phyloP scores from a whole-genome alignment of 2,329 filamentous ascomycete genomes.

The Alternaria sp. region DNA sequence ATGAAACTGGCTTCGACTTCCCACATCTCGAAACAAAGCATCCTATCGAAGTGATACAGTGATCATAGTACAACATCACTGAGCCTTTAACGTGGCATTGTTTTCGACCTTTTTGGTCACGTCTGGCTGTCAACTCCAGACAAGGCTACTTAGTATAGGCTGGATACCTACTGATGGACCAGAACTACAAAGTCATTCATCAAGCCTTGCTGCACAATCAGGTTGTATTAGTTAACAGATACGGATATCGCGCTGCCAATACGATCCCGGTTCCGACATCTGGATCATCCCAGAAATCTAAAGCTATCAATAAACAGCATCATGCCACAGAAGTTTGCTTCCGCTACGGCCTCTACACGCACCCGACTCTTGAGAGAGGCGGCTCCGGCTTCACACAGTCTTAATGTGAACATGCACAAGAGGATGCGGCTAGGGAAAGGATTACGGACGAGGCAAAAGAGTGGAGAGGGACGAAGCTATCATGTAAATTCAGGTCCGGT shows the following conservation, averaged over 20 bases:
- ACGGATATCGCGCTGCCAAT: background rate
- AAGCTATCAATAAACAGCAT: background rate
- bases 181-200: background rate
- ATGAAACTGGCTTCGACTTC: background rate
- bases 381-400: background rate
- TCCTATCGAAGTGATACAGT: background rate
- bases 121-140: slow-evolving; percentile 2
- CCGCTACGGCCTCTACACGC: background rate
- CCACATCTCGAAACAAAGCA: slow-evolving; percentile 10
- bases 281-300: background rate
- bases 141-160: slow-evolving; percentile 14
- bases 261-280: background rate
- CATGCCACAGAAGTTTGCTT: background rate
- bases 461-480: no score
- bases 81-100: slow-evolving; percentile 12
- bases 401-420: background rate
- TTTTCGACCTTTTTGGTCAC: slow-evolving; percentile 3
- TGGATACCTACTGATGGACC: background rate
- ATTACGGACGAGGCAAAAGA: background rate
- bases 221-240: background rate
- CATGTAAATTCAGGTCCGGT: background rate
- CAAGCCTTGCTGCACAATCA: background rate
- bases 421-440: background rate
- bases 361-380: background rate
- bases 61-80: background rate